Evolutionary conservation across 768 basidiomycete genomes (phyloP).

Genomic region (Boletus sensibilis): DNA sequence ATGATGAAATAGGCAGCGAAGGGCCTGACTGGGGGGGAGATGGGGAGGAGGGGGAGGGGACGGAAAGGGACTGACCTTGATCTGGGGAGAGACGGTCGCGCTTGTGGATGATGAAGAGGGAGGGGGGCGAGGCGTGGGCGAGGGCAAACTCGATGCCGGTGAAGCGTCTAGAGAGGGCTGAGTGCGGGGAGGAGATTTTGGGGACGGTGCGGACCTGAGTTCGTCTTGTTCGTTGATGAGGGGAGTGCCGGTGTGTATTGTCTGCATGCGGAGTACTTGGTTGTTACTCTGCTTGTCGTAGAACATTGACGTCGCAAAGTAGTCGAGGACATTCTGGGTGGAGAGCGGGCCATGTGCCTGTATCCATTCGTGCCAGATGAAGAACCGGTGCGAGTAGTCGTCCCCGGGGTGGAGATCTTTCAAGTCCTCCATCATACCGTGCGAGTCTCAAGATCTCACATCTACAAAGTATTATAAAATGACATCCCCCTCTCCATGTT

Average conservation of each 20-base stretch:
- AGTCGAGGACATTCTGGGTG: constrained; percentile 79
- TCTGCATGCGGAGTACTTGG: constrained; percentile 91
- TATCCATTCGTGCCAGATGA: constrained; percentile 92
- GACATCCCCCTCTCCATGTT: too few species aligned
- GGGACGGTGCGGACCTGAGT: constrained; percentile 51
- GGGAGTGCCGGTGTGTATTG: constrained; percentile 77
- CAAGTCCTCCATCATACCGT: constrained; percentile 52
- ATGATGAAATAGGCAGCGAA: too few species aligned
- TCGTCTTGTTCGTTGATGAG: constrained; percentile 82
- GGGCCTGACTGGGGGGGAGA: too few species aligned
- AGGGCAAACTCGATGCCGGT: constrained; percentile 86
- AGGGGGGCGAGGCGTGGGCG: constrained; percentile 75
- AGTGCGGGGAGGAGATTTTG: not conserved
- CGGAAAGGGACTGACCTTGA: constrained; percentile 54
- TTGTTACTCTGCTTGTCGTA: constrained; percentile 95
- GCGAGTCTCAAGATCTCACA: too few species aligned
- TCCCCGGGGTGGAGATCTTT: constrained; percentile 75
- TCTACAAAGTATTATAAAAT: too few species aligned
- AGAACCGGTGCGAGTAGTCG: constrained; percentile 79
- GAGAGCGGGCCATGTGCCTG: constrained; percentile 81
- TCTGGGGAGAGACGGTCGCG: constrained; percentile 80
- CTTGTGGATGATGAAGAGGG: constrained; percentile 88
- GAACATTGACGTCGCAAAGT: constrained; percentile 89
- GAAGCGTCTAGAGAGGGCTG: constrained; percentile 58
- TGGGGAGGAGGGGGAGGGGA: not conserved